Evolutionary conservation across 2,329 filamentous ascomycete species (phyloP), one percentile per base, ranked within the genome.

Genomic region (Myriangium duriaei): DNA sequence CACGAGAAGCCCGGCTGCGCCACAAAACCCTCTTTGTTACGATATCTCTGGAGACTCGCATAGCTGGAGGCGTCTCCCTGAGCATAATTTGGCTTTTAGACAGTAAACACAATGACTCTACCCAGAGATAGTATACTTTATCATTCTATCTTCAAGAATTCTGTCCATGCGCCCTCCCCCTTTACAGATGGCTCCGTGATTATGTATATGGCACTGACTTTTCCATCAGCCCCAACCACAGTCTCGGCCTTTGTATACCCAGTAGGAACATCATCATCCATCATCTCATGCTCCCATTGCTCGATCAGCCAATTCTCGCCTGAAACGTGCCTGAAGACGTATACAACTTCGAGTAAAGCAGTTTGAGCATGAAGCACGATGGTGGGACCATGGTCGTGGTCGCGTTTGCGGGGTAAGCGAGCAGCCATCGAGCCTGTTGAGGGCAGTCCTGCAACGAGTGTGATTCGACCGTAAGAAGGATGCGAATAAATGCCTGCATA

Each of bases 221-320:
- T 19, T n/a, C 44, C 44, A 31, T 45, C 40, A n/a, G 34, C 19
- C 11, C 44, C 42, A 24, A 46, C 24, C 14, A 40, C 34, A n/a
- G 44, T 45, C 18, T 18, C 41, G 4, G 37, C 44, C 24, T 41
- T 43, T 13, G 31, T 34, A 14, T 41, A 43, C 2, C 35, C 33
- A 11, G 34, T 34, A 11, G 41, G 31, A 11, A 37, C 7, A 16
- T 34, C 30, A 9, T 26, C 19, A 18, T 34, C 35, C 32, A 39
- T 30, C 11, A 34, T 26, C 21, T 26, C 14, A 6, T 34, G 24
- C 12, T 7, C 16, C n/a, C 36, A 31, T 11, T n/a, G 3, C 15
- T 46, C 41, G 18, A 41, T 13, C 3, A 42, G 39, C 44, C 44
- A 46, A 21, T 42, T 30, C 28, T 46, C 44, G 17, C 35, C 42